Conservation (phyloP, 78 protist genomes). For the Protostelium mycophagum region DNA sequence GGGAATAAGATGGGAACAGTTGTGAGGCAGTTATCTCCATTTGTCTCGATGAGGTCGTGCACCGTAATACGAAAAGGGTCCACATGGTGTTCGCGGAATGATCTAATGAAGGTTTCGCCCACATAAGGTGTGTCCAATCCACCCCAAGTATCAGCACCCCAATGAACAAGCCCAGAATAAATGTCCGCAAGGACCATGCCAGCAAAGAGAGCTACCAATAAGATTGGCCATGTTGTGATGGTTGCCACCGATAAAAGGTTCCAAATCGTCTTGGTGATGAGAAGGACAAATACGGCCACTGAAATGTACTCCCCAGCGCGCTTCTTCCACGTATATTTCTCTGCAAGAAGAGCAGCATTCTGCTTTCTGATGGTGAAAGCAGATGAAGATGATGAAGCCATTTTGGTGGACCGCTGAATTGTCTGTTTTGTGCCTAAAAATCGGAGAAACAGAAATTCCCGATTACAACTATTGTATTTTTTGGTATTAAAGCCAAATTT, state of each 20-base stretch:
- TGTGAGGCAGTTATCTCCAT: slow-evolving; percentile 74
- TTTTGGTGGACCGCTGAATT: no score
- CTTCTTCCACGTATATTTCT: neutral
- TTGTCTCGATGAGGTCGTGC: slow-evolving; percentile 74
- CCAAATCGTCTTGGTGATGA: neutral
- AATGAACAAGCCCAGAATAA: slow-evolving; percentile 30
- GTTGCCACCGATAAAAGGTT: neutral
- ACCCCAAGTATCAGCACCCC: slow-evolving; percentile 87
- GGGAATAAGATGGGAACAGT: slow-evolving; percentile 36
- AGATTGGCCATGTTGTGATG: neutral
- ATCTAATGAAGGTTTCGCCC: slow-evolving; percentile 69
- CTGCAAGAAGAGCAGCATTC: neutral
- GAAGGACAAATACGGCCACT: neutral
- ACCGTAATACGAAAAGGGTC: slow-evolving; percentile 50
- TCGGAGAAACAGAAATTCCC: no score
- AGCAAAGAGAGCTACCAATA: neutral
- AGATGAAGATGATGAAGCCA: neutral
- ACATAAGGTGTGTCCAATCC: slow-evolving; percentile 64
- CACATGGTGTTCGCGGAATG: slow-evolving; percentile 83
- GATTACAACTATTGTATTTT: no score
- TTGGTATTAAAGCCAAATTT: no score
- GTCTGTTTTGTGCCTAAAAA: no score
- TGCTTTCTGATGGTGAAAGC: neutral
- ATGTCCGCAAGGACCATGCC: slow-evolving; percentile 30
- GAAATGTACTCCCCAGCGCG: neutral